Evolutionary conservation across 2,329 filamentous ascomycete species (phyloP), one percentile per base, ranked within the genome.

Genomic region (Microcera coccophila): DNA sequence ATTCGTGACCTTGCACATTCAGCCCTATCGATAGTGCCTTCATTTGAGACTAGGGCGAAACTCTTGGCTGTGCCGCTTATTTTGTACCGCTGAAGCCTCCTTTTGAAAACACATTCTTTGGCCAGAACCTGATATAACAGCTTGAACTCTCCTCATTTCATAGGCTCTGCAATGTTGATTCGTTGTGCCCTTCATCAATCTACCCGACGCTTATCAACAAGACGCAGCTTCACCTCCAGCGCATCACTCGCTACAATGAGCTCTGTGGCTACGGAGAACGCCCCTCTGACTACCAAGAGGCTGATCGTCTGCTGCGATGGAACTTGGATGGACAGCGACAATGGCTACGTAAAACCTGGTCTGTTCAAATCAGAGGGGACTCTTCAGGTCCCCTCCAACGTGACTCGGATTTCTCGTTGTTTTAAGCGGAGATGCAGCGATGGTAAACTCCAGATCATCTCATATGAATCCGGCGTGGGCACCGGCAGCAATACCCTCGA

Each of bases 381-480:
- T 14, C 61, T 75, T 26, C 72, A 78, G 50, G 61, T 75, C 15
- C 74, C 77, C 1, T 80, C 78, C 38, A 82, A 83, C 47, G 76
- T 82, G 32, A 81, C 78, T 14, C 74, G 78, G 17, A 76, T 83
- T 41, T 75, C 75, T 11, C 72, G 78, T 29, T 76, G 75, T 42
- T 73, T 83, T 53, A 74, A 72, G 49, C 70, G 72, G 28, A 64
- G 58, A 29, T 75, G 73, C 54, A 64, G 57, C 24, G 75, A 80
- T 55, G 74, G 73, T 22, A 72, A 65, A 15, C 66, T 77, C 32
- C 79, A 82, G 57, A 72, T 82, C 49, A 74, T 82, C 43, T 76
- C 73, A 53, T 83, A 83, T 55, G 76, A 81, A 55, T 75, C 76
- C 8, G 79, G 79, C 16, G 76, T 82, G 20, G 79, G 79, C 14